Conservation (phyloP, 768 basidiomycete genomes). For the Hypsizygus marmoreus region DNA sequence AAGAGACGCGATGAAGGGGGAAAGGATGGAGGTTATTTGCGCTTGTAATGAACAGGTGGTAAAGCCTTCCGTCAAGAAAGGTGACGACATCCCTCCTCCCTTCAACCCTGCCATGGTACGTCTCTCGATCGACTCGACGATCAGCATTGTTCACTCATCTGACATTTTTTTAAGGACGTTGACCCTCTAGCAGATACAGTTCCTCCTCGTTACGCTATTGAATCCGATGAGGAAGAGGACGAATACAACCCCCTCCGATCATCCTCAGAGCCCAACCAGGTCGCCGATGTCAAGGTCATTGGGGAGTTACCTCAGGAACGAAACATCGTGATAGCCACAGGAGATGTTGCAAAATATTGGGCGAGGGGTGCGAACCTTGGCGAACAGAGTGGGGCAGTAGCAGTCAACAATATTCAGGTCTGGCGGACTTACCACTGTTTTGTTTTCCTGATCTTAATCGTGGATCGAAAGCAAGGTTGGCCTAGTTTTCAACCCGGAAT, state of each 20-base stretch:
- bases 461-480: constrained; percentile 42
- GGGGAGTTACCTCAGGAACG: constrained; percentile 31
- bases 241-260: constrained; percentile 48
- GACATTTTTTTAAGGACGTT: constrained; percentile 38
- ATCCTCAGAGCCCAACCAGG: constrained; percentile 17
- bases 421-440: constrained; percentile 8
- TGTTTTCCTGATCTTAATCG: neutral
- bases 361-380: constrained; percentile 52
- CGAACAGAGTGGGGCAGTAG: constrained; percentile 48
- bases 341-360: constrained; percentile 50
- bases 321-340: constrained; percentile 47
- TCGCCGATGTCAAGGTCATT: constrained; percentile 38
- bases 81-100: neutral
- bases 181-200: constrained; percentile 58
- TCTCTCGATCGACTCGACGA: neutral
- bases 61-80: neutral
- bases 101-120: neutral
- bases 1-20: constrained; percentile 10
- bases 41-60: constrained; percentile 10
- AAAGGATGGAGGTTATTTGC: constrained; percentile 16
- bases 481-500: constrained; percentile 48
- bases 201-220: constrained; percentile 62
- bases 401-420: constrained; percentile 50
- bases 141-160: constrained; percentile 16
- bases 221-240: constrained; percentile 71